Evolutionary conservation across 331 rosid genomes (phyloP).

Genomic region (Cydonia oblonga): DNA sequence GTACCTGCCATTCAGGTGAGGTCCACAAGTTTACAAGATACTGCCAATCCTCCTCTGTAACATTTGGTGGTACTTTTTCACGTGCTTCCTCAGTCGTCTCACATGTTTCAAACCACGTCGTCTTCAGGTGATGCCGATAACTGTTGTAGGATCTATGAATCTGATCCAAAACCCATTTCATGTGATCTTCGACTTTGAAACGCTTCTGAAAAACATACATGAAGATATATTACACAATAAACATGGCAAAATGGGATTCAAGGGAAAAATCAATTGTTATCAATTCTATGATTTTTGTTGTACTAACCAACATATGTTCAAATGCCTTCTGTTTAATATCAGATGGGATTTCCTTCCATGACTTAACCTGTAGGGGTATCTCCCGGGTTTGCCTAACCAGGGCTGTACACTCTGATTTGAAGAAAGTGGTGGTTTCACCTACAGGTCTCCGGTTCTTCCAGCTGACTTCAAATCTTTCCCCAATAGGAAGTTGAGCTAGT

Average conservation of each 20-base stretch:
- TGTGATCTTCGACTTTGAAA: conserved; percentile 5
- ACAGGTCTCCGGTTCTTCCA: conserved; percentile 6
- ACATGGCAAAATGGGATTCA: neutral
- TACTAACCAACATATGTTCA: conserved; percentile 6
- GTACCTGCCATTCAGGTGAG: conserved; percentile 6
- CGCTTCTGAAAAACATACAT: conserved; percentile 1
- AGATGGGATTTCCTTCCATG: conserved; percentile 1
- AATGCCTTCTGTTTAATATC: conserved; percentile 1
- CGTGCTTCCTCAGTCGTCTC: conserved; percentile 1
- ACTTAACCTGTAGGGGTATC: conserved; percentile 1
- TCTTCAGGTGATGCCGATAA: conserved; percentile 4
- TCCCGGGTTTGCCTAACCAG: conserved; percentile 5
- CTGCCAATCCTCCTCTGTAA: neutral
- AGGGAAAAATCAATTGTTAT: neutral
- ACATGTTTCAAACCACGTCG: neutral
- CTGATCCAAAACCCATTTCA: conserved; percentile 1
- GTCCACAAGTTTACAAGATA: conserved; percentile 7
- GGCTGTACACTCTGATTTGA: conserved; percentile 1
- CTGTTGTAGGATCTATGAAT: conserved; percentile 4
- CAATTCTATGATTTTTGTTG: neutral
- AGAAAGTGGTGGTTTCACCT: neutral
- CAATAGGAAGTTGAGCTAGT: neutral
- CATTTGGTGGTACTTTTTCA: neutral
- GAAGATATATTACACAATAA: neutral
- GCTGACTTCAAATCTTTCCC: conserved; percentile 3